Percentiles rank a stretch among this genome's conserved stretches.
Evolutionary conservation across 208 protist species (phyloP).

Genomic region (Trypanosoma brucei): DNA sequence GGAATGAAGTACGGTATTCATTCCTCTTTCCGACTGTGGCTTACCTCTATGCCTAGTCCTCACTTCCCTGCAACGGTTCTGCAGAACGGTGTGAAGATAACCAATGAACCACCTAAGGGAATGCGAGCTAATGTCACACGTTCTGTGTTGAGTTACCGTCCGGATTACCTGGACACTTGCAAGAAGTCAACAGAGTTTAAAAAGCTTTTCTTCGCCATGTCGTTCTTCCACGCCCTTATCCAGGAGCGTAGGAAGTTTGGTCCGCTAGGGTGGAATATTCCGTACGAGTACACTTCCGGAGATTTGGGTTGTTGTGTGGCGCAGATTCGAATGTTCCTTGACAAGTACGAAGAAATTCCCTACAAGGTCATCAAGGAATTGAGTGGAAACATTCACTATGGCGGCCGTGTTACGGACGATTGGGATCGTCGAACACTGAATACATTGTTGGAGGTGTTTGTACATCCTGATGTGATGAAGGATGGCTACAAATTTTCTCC

Average conservation of each 20-base stretch:
- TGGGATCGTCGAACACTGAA: constrained; percentile 95
- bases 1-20: constrained; percentile 85
- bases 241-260: constrained; percentile 98
- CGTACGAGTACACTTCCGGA: constrained; percentile 97
- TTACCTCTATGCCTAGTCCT: constrained; percentile 97
- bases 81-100: constrained; percentile 98
- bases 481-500: constrained; percentile 89
- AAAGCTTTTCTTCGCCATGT: constrained; percentile 96
- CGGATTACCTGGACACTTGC: constrained; percentile 86
- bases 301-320: constrained; percentile 93
- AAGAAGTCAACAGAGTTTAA: constrained; percentile 88
- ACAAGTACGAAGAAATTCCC: constrained; percentile 96
- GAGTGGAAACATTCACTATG: constrained; percentile 98
- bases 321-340: constrained; percentile 94
- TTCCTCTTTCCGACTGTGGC: constrained; percentile 97
- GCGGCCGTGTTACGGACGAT: constrained; percentile 97
- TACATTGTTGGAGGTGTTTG: constrained; percentile 92
- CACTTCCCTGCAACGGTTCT: constrained; percentile 98
- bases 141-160: constrained; percentile 74
- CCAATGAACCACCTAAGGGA: constrained; percentile 98
- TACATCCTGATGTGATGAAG: constrained; percentile 86
- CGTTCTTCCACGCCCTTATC: constrained; percentile 97
- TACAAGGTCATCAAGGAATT: constrained; percentile 96
- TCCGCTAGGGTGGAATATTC: constrained; percentile 98
- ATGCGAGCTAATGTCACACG: constrained; percentile 95